Conservation (phyloP, 75 land plant species). For the Pinus tabuliformis region DNA sequence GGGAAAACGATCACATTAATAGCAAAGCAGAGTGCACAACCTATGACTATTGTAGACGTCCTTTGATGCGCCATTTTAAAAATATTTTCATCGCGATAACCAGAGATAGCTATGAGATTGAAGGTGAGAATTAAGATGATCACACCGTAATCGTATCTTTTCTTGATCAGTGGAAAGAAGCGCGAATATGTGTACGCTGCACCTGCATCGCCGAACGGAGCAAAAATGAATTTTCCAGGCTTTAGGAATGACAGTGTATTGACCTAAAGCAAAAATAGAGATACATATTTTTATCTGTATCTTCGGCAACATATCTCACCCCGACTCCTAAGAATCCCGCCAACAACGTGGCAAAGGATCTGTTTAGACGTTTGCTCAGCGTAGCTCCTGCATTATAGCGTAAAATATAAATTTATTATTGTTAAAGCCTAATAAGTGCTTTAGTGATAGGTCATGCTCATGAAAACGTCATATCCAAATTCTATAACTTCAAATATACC, state of each 20-base stretch:
- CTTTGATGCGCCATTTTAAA: no score
- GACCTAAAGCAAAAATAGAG: slow-evolving; percentile 55
- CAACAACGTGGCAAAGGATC: slow-evolving; percentile 53
- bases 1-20: no score
- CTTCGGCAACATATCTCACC: slow-evolving; percentile 34
- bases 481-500: no score
- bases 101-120: no score
- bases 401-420: neutral
- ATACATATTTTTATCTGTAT: slow-evolving; percentile 27
- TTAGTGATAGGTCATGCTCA: neutral
- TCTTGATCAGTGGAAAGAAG: neutral
- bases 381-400: slow-evolving; percentile 23
- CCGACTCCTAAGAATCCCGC: slow-evolving; percentile 52
- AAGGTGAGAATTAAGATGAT: neutral
- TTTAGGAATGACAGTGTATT: neutral
- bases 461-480: no score
- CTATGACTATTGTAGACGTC: no score
- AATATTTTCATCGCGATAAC: no score
- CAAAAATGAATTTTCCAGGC: no score
- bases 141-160: no score
- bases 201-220: no score
- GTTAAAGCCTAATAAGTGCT: neutral
- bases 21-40: no score
- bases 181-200: neutral
- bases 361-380: slow-evolving; percentile 45